Base-by-base conservation (phyloP, 257 asterid genomes). In the Galeopsis tetrahit region DNA sequence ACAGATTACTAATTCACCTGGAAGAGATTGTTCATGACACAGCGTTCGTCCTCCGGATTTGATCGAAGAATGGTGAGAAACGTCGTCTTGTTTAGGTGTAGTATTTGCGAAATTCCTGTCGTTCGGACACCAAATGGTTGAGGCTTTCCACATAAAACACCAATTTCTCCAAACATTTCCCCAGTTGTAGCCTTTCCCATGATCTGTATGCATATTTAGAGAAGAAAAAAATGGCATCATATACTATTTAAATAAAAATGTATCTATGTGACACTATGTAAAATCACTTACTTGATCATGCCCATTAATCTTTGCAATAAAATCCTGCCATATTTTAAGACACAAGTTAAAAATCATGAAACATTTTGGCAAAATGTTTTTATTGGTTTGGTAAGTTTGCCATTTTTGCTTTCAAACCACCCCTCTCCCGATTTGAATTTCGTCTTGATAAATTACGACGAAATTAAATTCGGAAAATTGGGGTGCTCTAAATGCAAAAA, bases 101-200 rank as follows among this genome's bases (percentile, higher is more conserved):
- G 66, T n/a, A 82, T 73, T 62, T 84, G 89, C 42, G 84, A 84
- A 42, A 84, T 61, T 32, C 82, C 83, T 15, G 80, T 57, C 1
- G 91, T 84, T 67, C 87, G 84, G 33, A 72, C 89, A 5, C 87
- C 82, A 14, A 75, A 78, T 0, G 84, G 85, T 74, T 80, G 89
- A 14, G 87, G 74, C 79, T 79, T 82, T 33, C 71, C 77, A n/a
- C 77, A 82, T 48, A 86, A 57, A 49, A 84, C 81, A 10, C 89
- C 84, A 14, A 82, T 74, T 69, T 86, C 91, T 73, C 91, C 91
- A 35, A 84, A 81, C 33, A 82, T 82, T 56, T 86, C 89, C 67
- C 86, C 87, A 42, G 80, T 49, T 1, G 51, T 71, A 48, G 83
- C 84, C 72, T 78, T 84, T 57, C 85, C 80, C 17, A 82, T 58